phyloP scores from a whole-genome alignment of 2,329 filamentous ascomycete genomes.

The Aspergillus piperis region DNA sequence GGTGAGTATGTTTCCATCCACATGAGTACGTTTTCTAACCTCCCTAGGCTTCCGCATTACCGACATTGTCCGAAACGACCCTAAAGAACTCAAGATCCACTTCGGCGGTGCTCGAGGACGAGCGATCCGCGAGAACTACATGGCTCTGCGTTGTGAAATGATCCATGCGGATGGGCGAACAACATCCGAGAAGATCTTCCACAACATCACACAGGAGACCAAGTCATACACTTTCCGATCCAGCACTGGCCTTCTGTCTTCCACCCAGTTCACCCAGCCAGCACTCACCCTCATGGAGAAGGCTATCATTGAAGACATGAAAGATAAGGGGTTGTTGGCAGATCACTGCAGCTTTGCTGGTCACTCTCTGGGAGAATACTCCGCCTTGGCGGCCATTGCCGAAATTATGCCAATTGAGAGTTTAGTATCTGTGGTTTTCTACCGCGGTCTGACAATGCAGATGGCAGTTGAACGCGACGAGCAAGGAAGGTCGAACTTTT shows the following conservation, averaged over 20 bases:
- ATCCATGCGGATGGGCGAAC: not conserved
- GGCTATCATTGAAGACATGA: conserved; percentile 97
- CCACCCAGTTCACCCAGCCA: conserved; percentile 95
- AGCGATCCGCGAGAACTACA: conserved; percentile 94
- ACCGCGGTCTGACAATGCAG: conserved; percentile 98
- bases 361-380: conserved; percentile 96
- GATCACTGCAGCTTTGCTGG: conserved; percentile 92
- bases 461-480: conserved; percentile 94
- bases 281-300: conserved; percentile 97
- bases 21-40: not conserved
- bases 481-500: conserved; percentile 88
- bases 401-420: conserved; percentile 97
- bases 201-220: conserved; percentile 85
- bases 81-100: conserved; percentile 92
- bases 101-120: conserved; percentile 94
- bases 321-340: conserved; percentile 86
- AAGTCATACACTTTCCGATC: conserved; percentile 93
- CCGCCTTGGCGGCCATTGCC: conserved; percentile 85
- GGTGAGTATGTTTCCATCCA: conserved; percentile 46
- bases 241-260: conserved; percentile 84
- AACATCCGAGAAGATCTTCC: conserved; percentile 89
- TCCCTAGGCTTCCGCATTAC: conserved; percentile 72
- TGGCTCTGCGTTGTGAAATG: conserved; percentile 85
- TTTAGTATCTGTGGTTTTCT: conserved; percentile 94
- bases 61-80: conserved; percentile 97